Evolutionary conservation across 495 filamentous ascomycete genomes (phyloP).

Genomic region (Xanthoparmelia taractica): DNA sequence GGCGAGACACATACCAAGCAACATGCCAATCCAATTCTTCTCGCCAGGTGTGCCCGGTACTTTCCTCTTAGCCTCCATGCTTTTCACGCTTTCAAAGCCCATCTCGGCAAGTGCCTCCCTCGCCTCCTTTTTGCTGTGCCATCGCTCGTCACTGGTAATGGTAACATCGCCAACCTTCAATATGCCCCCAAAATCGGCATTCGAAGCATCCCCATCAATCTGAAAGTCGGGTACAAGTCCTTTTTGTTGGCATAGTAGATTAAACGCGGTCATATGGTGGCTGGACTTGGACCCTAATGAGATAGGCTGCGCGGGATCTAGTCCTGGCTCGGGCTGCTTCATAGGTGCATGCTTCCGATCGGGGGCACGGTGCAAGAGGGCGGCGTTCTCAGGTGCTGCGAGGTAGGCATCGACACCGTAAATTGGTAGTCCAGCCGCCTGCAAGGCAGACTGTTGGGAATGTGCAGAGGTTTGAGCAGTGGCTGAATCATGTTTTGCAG

Average conservation of each 20-base stretch:
- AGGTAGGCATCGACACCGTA: constrained; percentile 21
- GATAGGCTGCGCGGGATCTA: constrained; percentile 10
- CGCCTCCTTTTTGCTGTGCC: constrained; percentile 26
- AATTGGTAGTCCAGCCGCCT: constrained; percentile 20
- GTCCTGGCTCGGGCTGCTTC: not conserved
- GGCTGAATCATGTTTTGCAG: not conserved
- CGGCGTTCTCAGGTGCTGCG: constrained; percentile 16
- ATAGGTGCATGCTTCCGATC: not conserved
- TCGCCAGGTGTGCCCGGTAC: not conserved
- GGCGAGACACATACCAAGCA: constrained; percentile 15
- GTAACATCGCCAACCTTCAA: constrained; percentile 15
- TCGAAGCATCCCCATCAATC: constrained; percentile 18
- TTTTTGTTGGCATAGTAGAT: constrained; percentile 23
- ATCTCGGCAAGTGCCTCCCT: constrained; percentile 21
- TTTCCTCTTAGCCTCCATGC: constrained; percentile 12
- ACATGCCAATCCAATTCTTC: constrained; percentile 23
- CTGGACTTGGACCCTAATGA: constrained; percentile 22
- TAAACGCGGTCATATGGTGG: constrained; percentile 18
- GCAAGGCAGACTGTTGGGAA: constrained; percentile 13
- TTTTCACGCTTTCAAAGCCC: constrained; percentile 12
- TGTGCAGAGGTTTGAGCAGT: not conserved
- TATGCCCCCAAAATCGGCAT: constrained; percentile 17
- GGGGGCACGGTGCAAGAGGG: constrained; percentile 1
- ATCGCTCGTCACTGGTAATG: constrained; percentile 18
- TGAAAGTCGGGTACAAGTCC: constrained; percentile 20